Conservation (phyloP, 2,329 filamentous ascomycete species). For the Apiospora arundinis region DNA sequence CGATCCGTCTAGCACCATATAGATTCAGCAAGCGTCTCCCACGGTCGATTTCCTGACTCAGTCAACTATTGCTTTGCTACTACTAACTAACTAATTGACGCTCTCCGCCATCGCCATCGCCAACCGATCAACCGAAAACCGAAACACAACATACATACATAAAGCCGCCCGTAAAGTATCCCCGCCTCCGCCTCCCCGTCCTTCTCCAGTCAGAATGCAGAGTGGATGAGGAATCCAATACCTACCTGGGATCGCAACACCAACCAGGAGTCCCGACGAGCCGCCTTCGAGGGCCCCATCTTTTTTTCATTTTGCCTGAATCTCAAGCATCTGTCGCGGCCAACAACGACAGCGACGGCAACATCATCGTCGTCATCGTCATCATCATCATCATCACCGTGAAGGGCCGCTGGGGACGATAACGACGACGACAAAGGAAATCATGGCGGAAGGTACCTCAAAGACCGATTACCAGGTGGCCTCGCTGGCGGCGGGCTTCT, state of each 20-base stretch:
- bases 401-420: too few species aligned
- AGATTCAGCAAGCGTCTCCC: neutral
- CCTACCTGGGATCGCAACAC: neutral
- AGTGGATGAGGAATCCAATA: neutral
- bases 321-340: too few species aligned
- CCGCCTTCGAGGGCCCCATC: neutral
- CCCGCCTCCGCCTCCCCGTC: too few species aligned
- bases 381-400: neutral
- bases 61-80: neutral
- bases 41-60: too few species aligned
- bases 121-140: neutral
- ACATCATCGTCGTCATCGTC: too few species aligned
- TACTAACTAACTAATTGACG: too few species aligned
- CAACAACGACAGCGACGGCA: neutral
- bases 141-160: too few species aligned
- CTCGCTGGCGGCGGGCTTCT: conserved; percentile 20
- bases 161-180: too few species aligned
- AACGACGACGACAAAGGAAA: neutral
- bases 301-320: neutral
- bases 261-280: neutral
- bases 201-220: neutral
- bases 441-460: neutral
- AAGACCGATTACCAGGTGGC: conserved; percentile 27
- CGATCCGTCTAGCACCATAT: neutral
- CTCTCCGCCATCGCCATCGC: neutral